Evolutionary conservation across 1,139 yeast genomes (phyloP).

Genomic region (Yamadazyma pseudoaaseri): DNA sequence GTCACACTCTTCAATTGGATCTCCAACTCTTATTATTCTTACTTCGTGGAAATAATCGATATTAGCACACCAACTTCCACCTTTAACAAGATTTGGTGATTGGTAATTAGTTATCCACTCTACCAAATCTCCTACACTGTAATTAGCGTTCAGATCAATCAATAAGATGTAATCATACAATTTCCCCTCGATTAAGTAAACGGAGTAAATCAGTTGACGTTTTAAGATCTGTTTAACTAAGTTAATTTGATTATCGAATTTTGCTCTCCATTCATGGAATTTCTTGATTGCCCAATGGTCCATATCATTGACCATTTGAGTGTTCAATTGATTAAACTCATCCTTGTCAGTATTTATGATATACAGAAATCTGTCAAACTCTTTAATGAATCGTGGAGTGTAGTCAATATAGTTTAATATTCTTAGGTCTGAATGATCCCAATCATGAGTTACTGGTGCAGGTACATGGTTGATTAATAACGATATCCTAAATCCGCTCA

Average conservation of each 20-base stretch:
- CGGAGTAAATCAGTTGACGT: constrained; percentile 6
- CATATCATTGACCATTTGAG: constrained; percentile 5
- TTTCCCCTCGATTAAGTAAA: constrained; percentile 9
- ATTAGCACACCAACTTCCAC: constrained; percentile 11
- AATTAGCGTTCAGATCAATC: constrained; percentile 7
- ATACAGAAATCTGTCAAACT: constrained; percentile 11
- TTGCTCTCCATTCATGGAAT: constrained; percentile 2
- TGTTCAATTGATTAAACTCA: constrained; percentile 6
- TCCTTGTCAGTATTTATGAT: constrained; percentile 9
- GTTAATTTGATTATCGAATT: constrained; percentile 4
- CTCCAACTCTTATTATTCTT: constrained; percentile 11
- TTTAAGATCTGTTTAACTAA: constrained; percentile 11
- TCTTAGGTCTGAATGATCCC: constrained; percentile 2
- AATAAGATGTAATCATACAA: constrained; percentile 9
- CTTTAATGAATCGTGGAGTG: constrained; percentile 7
- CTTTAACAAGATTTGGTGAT: constrained; percentile 6
- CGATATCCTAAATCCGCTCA: constrained; percentile 6
- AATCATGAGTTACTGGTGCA: constrained; percentile 1
- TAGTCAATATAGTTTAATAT: constrained; percentile 9
- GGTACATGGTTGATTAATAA: constrained; percentile 12
- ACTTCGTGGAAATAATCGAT: constrained; percentile 9
- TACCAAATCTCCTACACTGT: constrained; percentile 6
- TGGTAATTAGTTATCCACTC: constrained; percentile 13
- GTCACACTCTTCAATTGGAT: constrained; percentile 3
- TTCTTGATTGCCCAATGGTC: not conserved